A percentile compares a stretch with the other conserved stretches of the same genome.
These are phyloP conservation scores for Viola pubescens DNA, from an alignment of 441 rosid genomes.

Conservation along the genomic window DNA sequence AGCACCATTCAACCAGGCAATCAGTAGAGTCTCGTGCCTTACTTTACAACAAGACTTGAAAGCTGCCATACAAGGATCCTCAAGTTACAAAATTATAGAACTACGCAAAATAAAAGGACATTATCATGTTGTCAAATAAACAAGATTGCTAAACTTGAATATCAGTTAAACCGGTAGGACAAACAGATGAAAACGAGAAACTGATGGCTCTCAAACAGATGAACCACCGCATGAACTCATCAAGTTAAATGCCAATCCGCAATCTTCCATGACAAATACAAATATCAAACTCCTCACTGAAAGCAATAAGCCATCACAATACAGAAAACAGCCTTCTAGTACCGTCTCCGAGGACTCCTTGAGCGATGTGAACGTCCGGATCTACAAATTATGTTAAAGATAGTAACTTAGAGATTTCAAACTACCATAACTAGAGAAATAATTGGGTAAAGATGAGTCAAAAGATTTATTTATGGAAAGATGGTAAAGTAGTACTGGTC, in stretches of 20 bases:
- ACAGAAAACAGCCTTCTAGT: constrained; percentile 22
- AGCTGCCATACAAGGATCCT: too few relatives aligned
- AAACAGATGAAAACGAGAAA: not conserved
- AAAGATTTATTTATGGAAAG: too few relatives aligned
- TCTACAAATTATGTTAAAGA: constrained; percentile 31
- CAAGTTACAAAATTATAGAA: too few relatives aligned
- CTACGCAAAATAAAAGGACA: too few relatives aligned
- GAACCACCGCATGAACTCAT: constrained; percentile 11
- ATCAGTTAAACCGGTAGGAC: not conserved
- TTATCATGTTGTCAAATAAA: not conserved
- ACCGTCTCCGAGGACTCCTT: constrained; percentile 83
- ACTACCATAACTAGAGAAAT: not conserved
- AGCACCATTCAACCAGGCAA: too few relatives aligned
- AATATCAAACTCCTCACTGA: constrained; percentile 11
- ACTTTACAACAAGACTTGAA: too few relatives aligned
- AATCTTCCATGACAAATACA: constrained; percentile 9
- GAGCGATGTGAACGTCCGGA: constrained; percentile 64
- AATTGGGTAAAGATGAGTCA: not conserved
- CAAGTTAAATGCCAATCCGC: constrained; percentile 13
- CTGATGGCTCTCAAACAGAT: constrained; percentile 19
- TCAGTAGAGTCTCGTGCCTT: too few relatives aligned
- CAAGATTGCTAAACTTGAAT: constrained; percentile 5
- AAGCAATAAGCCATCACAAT: constrained; percentile 10
- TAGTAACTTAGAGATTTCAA: too few relatives aligned
- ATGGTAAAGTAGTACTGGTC: too few relatives aligned